Percentiles rank a stretch among this genome's conserved stretches.
Evolutionary conservation across 768 basidiomycete species (phyloP).

Genomic region (Pisolithus tinctorius): DNA sequence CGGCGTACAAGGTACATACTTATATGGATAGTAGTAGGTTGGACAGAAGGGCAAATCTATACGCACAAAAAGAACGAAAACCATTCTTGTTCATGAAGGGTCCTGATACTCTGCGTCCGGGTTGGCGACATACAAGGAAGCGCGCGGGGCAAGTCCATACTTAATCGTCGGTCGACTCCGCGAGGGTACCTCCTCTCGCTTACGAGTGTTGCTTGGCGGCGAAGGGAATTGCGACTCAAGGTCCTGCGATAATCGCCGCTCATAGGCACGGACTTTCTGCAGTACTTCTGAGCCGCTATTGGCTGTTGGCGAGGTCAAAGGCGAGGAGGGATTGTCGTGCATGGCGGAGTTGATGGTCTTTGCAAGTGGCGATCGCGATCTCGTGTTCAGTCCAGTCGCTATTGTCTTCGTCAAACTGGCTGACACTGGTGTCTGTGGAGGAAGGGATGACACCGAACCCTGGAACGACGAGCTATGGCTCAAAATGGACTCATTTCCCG

Average conservation of each 20-base stretch:
- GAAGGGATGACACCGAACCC: background rate
- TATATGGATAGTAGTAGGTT: too few species aligned
- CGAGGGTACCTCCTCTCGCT: slow-evolving; percentile 35
- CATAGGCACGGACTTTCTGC: slow-evolving; percentile 49
- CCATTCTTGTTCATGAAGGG: slow-evolving; percentile 8
- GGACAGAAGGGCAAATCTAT: slow-evolving; percentile 12
- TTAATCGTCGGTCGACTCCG: slow-evolving; percentile 37
- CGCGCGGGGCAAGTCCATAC: slow-evolving; percentile 61
- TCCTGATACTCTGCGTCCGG: slow-evolving; percentile 36
- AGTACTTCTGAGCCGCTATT: slow-evolving; percentile 31
- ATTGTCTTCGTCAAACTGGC: background rate
- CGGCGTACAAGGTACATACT: too few species aligned
- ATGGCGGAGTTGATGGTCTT: background rate
- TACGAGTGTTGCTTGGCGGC: slow-evolving; percentile 35
- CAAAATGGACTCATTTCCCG: background rate
- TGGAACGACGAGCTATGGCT: background rate
- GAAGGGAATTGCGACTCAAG: slow-evolving; percentile 33
- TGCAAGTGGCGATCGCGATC: background rate
- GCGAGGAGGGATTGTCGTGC: background rate
- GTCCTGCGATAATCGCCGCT: slow-evolving; percentile 52
- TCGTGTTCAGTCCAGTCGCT: background rate
- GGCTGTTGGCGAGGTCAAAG: slow-evolving; percentile 4
- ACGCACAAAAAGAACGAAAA: background rate
- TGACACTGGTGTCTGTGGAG: background rate
- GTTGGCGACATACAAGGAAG: slow-evolving; percentile 68